These are phyloP conservation scores for Schwanniomyces polymorphus DNA, from an alignment of 805 yeast species.

Conservation along the genomic window DNA sequence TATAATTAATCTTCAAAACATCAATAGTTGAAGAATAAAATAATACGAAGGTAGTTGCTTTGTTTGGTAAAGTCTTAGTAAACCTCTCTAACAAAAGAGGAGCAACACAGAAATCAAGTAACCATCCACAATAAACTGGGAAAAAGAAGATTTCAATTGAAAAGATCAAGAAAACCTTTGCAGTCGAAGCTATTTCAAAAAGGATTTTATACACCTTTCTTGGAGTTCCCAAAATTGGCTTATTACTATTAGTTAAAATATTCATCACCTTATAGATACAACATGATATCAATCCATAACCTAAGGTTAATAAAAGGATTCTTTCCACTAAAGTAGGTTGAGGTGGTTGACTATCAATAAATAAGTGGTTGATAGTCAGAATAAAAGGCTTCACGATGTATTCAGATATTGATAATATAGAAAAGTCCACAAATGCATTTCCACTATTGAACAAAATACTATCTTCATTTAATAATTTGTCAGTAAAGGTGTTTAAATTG, in stretches of 20 bases:
- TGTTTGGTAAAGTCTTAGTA: slow-evolving; percentile 5
- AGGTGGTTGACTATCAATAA: slow-evolving; percentile 13
- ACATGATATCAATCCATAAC: slow-evolving; percentile 28
- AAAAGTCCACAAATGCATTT: slow-evolving; percentile 11
- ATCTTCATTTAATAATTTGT: background rate
- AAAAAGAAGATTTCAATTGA: slow-evolving; percentile 79
- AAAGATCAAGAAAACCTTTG: slow-evolving; percentile 75
- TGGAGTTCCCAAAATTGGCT: slow-evolving; percentile 50
- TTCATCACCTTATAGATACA: slow-evolving; percentile 28
- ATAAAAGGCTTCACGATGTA: slow-evolving; percentile 18
- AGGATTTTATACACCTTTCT: slow-evolving; percentile 53
- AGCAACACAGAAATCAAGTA: slow-evolving; percentile 66
- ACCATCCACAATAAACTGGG: slow-evolving; percentile 83
- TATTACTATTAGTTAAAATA: slow-evolving; percentile 25
- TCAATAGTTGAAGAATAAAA: slow-evolving; percentile 21
- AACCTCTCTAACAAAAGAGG: slow-evolving; percentile 47
- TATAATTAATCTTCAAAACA: slow-evolving; percentile 16
- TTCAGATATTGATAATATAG: slow-evolving; percentile 10
- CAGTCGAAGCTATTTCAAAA: slow-evolving; percentile 57
- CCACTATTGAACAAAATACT: slow-evolving; percentile 6
- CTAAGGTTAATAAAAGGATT: slow-evolving; percentile 30
- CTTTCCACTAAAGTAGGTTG: slow-evolving; percentile 40
- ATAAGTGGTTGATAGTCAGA: slow-evolving; percentile 14
- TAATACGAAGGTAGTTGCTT: slow-evolving; percentile 13
- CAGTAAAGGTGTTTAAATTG: background rate